These are phyloP conservation scores for Pyrenochaeta sp. DNA, from an alignment of 2,329 filamentous ascomycete species.

Conservation along the genomic window DNA sequence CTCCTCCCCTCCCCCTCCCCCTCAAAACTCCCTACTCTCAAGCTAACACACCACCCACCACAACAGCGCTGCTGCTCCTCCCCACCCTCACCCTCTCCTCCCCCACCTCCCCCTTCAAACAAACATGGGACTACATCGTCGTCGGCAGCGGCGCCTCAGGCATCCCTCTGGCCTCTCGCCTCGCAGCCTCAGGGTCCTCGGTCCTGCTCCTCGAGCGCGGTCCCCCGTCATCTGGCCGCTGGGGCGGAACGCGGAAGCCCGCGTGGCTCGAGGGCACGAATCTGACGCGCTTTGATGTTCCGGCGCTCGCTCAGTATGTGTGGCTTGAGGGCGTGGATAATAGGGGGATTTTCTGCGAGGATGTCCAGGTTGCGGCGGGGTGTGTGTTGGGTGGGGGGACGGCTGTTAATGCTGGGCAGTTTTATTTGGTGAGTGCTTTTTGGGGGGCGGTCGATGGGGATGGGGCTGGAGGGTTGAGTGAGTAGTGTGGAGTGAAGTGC, in stretches of 20 bases:
- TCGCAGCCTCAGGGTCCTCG: slow-evolving; percentile 66
- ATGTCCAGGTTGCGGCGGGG: slow-evolving; percentile 70
- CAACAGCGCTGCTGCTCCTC: too few relatives aligned
- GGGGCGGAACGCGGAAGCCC: slow-evolving; percentile 64
- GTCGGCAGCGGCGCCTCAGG: slow-evolving; percentile 66
- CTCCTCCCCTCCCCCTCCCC: too few relatives aligned
- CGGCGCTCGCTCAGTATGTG: slow-evolving; percentile 71
- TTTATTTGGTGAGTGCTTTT: slow-evolving; percentile 52
- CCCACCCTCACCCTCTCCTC: too few relatives aligned
- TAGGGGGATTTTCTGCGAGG: slow-evolving; percentile 58
- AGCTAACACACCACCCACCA: too few relatives aligned
- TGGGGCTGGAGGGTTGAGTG: neutral
- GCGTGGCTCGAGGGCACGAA: slow-evolving; percentile 66
- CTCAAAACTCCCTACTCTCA: too few relatives aligned
- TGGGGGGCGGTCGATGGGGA: too few relatives aligned
- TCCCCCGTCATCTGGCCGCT: slow-evolving; percentile 64
- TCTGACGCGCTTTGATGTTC: slow-evolving; percentile 72
- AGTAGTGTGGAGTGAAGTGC: neutral
- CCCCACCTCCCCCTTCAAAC: slow-evolving; percentile 30
- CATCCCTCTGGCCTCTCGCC: slow-evolving; percentile 62
- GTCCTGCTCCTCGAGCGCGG: slow-evolving; percentile 61
- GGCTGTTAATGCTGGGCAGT: slow-evolving; percentile 70
- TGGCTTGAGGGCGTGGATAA: slow-evolving; percentile 66
- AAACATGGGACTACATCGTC: slow-evolving; percentile 66
- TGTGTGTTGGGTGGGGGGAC: slow-evolving; percentile 71